These are phyloP conservation scores for Dictyostelium firmibasis DNA, from an alignment of 78 protist species.

Conservation along the genomic window DNA sequence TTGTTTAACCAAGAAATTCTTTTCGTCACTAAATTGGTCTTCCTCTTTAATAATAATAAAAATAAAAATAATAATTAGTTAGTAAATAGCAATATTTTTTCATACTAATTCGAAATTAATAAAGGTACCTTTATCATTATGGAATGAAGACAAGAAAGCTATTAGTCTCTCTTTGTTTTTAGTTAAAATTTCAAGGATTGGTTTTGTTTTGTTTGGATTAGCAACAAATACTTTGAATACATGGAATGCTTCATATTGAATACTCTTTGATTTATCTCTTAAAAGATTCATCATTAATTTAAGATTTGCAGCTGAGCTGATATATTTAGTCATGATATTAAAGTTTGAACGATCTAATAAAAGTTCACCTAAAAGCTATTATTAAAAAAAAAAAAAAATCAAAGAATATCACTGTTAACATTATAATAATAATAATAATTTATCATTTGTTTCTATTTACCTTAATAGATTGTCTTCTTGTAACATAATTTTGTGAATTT, in stretches of 20 bases:
- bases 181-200: conserved; percentile 87
- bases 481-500: conserved; percentile 91
- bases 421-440: background rate
- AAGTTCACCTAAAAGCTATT: conserved; percentile 96
- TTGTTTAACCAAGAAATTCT: conserved; percentile 90
- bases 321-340: conserved; percentile 93
- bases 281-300: conserved; percentile 96
- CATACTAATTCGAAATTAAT: too few species aligned
- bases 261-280: conserved; percentile 84
- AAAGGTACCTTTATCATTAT: conserved; percentile 85
- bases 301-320: conserved; percentile 87
- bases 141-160: conserved; percentile 91
- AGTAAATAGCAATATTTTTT: too few species aligned
- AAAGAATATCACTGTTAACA: background rate
- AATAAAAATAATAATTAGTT: conserved; percentile 69
- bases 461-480: conserved; percentile 94
- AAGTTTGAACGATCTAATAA: conserved; percentile 96
- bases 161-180: conserved; percentile 93
- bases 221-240: conserved; percentile 99
- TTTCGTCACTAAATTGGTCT: conserved; percentile 96
- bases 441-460: too few species aligned
- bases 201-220: conserved; percentile 95
- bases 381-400: background rate
- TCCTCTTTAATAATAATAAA: conserved; percentile 84
- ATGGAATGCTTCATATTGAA: conserved; percentile 99